These are phyloP conservation scores for Warburgia ugandensis DNA, from an alignment of 164 flowering plant genomes.

Conservation along the genomic window DNA sequence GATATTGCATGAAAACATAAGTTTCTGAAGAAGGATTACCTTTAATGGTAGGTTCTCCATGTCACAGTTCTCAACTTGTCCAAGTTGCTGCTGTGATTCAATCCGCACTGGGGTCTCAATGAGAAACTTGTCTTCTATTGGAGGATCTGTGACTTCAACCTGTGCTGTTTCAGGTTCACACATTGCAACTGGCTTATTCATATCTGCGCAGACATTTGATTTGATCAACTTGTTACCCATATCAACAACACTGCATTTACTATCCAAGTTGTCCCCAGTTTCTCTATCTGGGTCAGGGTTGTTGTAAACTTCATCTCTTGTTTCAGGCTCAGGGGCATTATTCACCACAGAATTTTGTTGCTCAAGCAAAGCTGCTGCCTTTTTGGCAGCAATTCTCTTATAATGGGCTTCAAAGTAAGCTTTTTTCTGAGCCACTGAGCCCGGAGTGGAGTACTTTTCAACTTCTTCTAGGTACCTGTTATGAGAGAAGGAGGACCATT, in stretches of 20 bases:
- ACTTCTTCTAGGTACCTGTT: constrained; percentile 79
- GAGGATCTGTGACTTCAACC: constrained; percentile 17
- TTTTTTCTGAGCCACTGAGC: constrained; percentile 79
- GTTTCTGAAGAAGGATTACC: constrained; percentile 16
- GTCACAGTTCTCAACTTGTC: constrained; percentile 12
- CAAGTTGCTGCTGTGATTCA: constrained; percentile 15
- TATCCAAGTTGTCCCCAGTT: neutral
- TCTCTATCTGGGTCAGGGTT: constrained; percentile 5
- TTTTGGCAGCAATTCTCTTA: constrained; percentile 51
- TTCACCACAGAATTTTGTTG: constrained; percentile 24
- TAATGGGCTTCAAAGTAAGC: constrained; percentile 87
- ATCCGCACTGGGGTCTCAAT: constrained; percentile 13
- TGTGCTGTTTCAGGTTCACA: constrained; percentile 1
- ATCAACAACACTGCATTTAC: neutral
- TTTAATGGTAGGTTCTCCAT: constrained; percentile 14
- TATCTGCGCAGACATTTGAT: constrained; percentile 2
- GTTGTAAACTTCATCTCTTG: constrained; percentile 1
- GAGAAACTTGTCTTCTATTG: constrained; percentile 8
- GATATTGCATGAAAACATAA: neutral
- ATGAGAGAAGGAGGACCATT: constrained; percentile 70
- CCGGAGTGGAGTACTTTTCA: constrained; percentile 59
- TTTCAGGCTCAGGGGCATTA: constrained; percentile 10
- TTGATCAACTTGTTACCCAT: constrained; percentile 3
- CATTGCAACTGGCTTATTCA: constrained; percentile 10
- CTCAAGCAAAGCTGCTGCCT: constrained; percentile 42